Conservation (phyloP, 2,329 filamentous ascomycete species). For the Aspergillus quadrilineatus region DNA sequence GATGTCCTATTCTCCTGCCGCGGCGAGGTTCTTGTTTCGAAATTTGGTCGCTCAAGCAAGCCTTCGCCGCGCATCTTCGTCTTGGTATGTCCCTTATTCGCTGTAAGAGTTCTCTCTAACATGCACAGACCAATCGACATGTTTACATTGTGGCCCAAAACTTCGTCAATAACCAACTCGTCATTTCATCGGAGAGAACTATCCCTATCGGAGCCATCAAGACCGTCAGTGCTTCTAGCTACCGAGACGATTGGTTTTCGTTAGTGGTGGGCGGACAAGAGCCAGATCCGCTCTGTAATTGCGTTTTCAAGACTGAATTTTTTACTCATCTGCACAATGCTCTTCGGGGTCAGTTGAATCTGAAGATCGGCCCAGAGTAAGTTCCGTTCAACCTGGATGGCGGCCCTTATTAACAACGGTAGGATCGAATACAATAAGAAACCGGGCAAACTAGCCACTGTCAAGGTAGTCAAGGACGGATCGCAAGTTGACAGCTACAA, state of each 20-base stretch:
- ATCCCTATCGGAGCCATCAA: conserved; percentile 86
- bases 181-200: conserved; percentile 77
- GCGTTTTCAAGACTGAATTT: conserved; percentile 93
- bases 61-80: conserved; percentile 81
- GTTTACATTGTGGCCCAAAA: conserved; percentile 87
- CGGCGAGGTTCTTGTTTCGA: conserved; percentile 84
- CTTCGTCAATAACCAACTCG: conserved; percentile 75
- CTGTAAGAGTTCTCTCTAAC: conserved; percentile 19
- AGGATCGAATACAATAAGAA: conserved; percentile 96
- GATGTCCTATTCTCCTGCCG: conserved; percentile 84
- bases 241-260: conserved; percentile 96
- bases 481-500: conserved; percentile 81
- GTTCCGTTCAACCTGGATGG: conserved; percentile 22
- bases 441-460: conserved; percentile 81
- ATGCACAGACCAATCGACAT: conserved; percentile 66
- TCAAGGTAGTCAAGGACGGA: conserved; percentile 88
- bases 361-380: conserved; percentile 74
- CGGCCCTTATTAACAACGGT: not conserved
- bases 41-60: conserved; percentile 95
- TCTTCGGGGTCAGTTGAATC: conserved; percentile 74
- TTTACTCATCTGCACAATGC: conserved; percentile 85
- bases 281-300: conserved; percentile 88
- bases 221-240: conserved; percentile 74
- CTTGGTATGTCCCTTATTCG: conserved; percentile 47
- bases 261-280: conserved; percentile 85